Base-by-base conservation (phyloP, 805 yeast genomes). In the Metschnikowia reukaufii region DNA sequence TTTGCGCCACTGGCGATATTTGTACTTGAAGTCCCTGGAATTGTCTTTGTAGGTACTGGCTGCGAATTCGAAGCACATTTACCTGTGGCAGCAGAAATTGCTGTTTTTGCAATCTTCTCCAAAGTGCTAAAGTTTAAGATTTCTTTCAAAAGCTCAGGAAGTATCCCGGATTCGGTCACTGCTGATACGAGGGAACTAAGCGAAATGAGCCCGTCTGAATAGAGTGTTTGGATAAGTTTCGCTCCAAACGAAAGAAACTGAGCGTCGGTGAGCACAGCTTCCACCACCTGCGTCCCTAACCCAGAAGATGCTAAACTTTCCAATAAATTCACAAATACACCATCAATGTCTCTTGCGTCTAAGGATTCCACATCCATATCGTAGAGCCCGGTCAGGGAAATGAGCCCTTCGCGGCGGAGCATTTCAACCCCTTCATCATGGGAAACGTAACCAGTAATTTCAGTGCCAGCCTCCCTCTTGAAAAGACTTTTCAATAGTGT, bases 241-340 rank as follows among this genome's bases (percentile, higher is more conserved):
- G 51, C 63, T n/a, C 66, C 74, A 50, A 70, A 72, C 35, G 67
- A 63, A 45, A 68, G 51, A 57, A 68, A 72, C 20, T 52, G 39
- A 20, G 65, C 27, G 55, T 71, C 74, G n/a, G 73, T 67, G 46
- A 71, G 59, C 21, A 70, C 65, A 33, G 72, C 55, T 55, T 62
- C 60, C 43, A 72, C 71, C 10, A 72, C 73, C 20, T 67, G 64
- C 19, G 66, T 48, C 6, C 70, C 75, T 49, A 72, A 67, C n/a
- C 77, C 77, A 13, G 75, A 70, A 27, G 60, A 47, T 20, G 61
- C 71, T 55, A 72, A 64, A n/a, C 74, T 68, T 47, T 72, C 67
- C 54, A 72, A 65, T 42, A 72, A 58, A 41, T 68, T 67, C 27
- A 63, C 62, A 12, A 70, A 62, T 21, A 71, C 58, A 10, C 58